Conservation (phyloP, 2,329 filamentous ascomycete species). For the Sarocladium brachiariae region DNA sequence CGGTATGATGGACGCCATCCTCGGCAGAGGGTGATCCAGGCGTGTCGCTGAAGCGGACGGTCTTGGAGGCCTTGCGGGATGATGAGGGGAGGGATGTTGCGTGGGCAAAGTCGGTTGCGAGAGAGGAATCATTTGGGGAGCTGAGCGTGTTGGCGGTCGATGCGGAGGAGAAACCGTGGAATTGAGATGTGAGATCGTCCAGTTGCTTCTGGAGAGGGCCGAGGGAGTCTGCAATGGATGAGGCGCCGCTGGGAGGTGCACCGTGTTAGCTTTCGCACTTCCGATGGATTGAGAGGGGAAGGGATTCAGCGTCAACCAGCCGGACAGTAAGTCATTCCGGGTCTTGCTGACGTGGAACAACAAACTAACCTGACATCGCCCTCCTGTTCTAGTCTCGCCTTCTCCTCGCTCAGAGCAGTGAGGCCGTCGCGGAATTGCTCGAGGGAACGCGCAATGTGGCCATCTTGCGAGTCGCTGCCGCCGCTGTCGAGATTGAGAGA, state of each 20-base stretch:
- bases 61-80: constrained; percentile 46
- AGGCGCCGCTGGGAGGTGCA: constrained; percentile 37
- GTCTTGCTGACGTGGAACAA: too few relatives aligned
- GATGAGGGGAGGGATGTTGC: constrained; percentile 36
- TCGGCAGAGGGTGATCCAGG: constrained; percentile 29
- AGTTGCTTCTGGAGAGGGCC: constrained; percentile 66
- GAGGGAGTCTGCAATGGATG: constrained; percentile 55
- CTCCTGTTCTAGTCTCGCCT: constrained; percentile 54
- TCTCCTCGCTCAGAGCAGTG: constrained; percentile 58
- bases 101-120: constrained; percentile 58
- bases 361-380: constrained; percentile 56
- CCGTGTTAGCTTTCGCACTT: too few relatives aligned
- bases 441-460: constrained; percentile 80
- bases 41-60: constrained; percentile 79
- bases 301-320: too few relatives aligned
- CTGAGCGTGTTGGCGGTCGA: constrained; percentile 44
- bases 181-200: constrained; percentile 71
- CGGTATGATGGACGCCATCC: constrained; percentile 9
- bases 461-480: constrained; percentile 68
- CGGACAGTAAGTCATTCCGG: too few relatives aligned
- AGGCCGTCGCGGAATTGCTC: constrained; percentile 81
- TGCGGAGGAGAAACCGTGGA: constrained; percentile 57
- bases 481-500: constrained; percentile 62
- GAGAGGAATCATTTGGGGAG: constrained; percentile 57
- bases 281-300: too few relatives aligned